Evolutionary conservation across 306 rosid species (phyloP), one percentile per base, ranked within the genome.

Genomic region (Morella rubra): DNA sequence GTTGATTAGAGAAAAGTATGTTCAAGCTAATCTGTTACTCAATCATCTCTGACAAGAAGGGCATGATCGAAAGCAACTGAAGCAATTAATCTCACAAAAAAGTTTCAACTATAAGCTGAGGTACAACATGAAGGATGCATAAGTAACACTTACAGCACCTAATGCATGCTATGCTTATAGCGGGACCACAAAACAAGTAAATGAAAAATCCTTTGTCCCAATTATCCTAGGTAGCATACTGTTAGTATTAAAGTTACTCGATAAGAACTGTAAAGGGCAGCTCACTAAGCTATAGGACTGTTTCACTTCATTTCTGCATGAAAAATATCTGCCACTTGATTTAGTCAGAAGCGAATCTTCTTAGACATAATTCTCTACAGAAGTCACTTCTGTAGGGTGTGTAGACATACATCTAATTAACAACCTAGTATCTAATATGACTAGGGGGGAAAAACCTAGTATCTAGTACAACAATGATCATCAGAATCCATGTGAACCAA

Each of bases 231-330:
- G 52, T 16, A 49, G 76, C 37, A 69, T 53, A 69, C 24, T 61
- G 41, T 32, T 12, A 61, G 13, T 3, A 5, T 27, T 61, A 11
- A 13, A 27, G 14, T 8, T 32, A 61, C 27, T 32, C 6, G 13
- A 32, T 0, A 32, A 32, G 32, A 61, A 14, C 8, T 5, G n/a
- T 61, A 32, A 61, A 15, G 18, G 40, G 68, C 68, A 32, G 42
- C 68, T 61, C 44, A n/a, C 32, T 61, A 80, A 68, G 27, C 55
- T 32, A 69, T 68, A 44, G 69, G 27, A 68, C 18, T 37, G 58
- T 61, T 37, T 44, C 22, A 53, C 66, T 66, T 46, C 74, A 81
- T 52, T 73, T 65, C 59, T 49, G 64, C n/a, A 54, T 53, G 32
- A 52, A 59, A 24, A 54, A 73, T 15, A 27, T 45, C 45, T 81